phyloP scores from a whole-genome alignment of 805 yeast species.

The Wickerhamiella occidentalis region DNA sequence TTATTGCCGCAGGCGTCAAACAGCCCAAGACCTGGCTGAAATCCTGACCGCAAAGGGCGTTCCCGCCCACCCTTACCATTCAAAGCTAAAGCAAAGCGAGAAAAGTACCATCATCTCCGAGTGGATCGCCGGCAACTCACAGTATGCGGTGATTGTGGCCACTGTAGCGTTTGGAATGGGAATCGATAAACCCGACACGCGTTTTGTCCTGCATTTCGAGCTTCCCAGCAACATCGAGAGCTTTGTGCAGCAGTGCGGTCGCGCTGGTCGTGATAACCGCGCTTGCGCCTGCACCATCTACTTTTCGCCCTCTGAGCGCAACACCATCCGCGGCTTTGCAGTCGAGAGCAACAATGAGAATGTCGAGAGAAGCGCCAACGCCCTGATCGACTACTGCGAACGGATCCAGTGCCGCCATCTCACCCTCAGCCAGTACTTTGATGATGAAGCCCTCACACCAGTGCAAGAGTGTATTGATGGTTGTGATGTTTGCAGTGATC shows the following conservation, averaged over 20 bases:
- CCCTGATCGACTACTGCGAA: conserved; percentile 63
- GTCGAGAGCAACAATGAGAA: conserved; percentile 54
- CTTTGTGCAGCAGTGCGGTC: conserved; percentile 93
- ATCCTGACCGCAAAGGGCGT: conserved; percentile 49
- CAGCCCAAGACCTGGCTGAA: conserved; percentile 71
- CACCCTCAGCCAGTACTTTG: conserved; percentile 19
- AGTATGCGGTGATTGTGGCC: conserved; percentile 73
- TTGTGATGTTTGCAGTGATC: conserved; percentile 3
- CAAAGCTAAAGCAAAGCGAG: conserved; percentile 67
- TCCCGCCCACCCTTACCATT: conserved; percentile 70
- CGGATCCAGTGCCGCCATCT: conserved; percentile 17
- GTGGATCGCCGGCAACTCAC: conserved; percentile 58
- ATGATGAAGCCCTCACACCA: conserved; percentile 1
- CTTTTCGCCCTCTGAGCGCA: conserved; percentile 53
- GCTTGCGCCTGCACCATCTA: conserved; percentile 74
- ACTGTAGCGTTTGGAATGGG: conserved; percentile 99
- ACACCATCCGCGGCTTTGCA: conserved; percentile 69
- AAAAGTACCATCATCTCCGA: conserved; percentile 45
- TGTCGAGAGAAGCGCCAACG: background rate
- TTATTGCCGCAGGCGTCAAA: conserved; percentile 80
- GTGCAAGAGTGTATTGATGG: background rate
- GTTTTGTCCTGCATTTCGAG: conserved; percentile 81
- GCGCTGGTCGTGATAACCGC: conserved; percentile 94
- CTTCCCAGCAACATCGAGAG: conserved; percentile 88
- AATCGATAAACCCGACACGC: conserved; percentile 88